Conservation (phyloP, 2,329 filamentous ascomycete genomes). For the Hypoxylon sp. region DNA sequence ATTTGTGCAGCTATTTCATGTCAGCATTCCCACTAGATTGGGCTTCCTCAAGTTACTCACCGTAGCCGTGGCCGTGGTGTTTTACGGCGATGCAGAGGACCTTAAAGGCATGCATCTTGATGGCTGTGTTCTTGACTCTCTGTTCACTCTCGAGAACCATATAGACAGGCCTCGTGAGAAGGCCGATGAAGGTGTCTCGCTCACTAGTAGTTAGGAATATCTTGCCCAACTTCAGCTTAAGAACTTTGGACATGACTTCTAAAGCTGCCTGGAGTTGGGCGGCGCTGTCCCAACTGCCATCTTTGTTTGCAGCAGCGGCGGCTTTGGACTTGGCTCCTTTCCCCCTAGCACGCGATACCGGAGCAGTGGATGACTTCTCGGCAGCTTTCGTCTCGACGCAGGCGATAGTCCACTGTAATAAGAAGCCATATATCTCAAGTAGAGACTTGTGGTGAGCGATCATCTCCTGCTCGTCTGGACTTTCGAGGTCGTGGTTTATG, state of each 20-base stretch:
- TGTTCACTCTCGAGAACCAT: slow-evolving; percentile 94
- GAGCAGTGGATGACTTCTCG: slow-evolving; percentile 81
- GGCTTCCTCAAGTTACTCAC: slow-evolving; percentile 57
- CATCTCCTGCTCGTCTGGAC: slow-evolving; percentile 84
- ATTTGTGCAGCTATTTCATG: slow-evolving; percentile 81
- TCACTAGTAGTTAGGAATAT: slow-evolving; percentile 98
- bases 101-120: slow-evolving; percentile 97
- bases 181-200: slow-evolving; percentile 89
- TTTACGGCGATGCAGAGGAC: slow-evolving; percentile 96
- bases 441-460: slow-evolving; percentile 88
- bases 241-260: slow-evolving; percentile 93
- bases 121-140: slow-evolving; percentile 84
- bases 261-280: slow-evolving; percentile 86
- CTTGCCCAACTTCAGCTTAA: slow-evolving; percentile 89
- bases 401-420: slow-evolving; percentile 93
- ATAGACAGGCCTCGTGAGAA: slow-evolving; percentile 93
- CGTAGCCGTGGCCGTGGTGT: slow-evolving; percentile 96
- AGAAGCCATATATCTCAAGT: slow-evolving; percentile 91
- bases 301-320: slow-evolving; percentile 70
- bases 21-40: slow-evolving; percentile 11
- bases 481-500: slow-evolving; percentile 85
- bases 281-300: slow-evolving; percentile 87
- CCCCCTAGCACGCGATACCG: slow-evolving; percentile 75
- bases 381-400: slow-evolving; percentile 94
- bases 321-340: slow-evolving; percentile 79